Evolutionary conservation across 306 rosid species (phyloP).

Genomic region (Rosa persica): DNA sequence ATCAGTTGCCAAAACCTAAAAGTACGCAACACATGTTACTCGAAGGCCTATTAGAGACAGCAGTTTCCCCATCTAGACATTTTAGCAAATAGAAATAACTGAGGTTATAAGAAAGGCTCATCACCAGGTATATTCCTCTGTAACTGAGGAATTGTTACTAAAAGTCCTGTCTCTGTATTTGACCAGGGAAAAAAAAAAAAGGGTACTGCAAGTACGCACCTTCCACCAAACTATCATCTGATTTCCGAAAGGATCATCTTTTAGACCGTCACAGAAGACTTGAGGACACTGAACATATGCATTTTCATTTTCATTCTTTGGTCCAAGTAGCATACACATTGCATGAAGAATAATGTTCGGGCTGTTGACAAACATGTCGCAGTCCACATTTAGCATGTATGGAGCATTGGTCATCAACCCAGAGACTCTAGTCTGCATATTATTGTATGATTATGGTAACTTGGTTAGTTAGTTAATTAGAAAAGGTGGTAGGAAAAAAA

Average conservation of each 20-base stretch:
- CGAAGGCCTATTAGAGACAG: neutral
- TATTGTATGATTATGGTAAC: neutral
- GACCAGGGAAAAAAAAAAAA: neutral
- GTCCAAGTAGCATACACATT: constrained; percentile 49
- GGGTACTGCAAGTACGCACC: constrained; percentile 17
- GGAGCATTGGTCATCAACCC: constrained; percentile 80
- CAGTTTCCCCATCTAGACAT: neutral
- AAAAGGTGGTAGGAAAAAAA: neutral
- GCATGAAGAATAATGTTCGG: constrained; percentile 52
- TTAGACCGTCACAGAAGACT: constrained; percentile 41
- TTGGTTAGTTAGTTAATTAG: neutral
- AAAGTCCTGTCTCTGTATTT: neutral
- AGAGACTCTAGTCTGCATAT: constrained; percentile 59
- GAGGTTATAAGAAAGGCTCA: no score
- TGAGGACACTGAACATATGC: constrained; percentile 64
- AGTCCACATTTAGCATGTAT: constrained; percentile 61
- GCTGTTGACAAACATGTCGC: constrained; percentile 67
- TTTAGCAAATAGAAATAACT: no score
- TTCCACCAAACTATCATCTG: constrained; percentile 24
- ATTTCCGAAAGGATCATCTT: constrained; percentile 76
- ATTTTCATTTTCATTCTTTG: constrained; percentile 45
- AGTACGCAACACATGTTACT: neutral
- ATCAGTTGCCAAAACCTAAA: neutral
- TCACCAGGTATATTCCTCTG: neutral
- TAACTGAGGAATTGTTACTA: neutral